Conservation (phyloP, 805 yeast species). For the Wickerhamiella cacticola region DNA sequence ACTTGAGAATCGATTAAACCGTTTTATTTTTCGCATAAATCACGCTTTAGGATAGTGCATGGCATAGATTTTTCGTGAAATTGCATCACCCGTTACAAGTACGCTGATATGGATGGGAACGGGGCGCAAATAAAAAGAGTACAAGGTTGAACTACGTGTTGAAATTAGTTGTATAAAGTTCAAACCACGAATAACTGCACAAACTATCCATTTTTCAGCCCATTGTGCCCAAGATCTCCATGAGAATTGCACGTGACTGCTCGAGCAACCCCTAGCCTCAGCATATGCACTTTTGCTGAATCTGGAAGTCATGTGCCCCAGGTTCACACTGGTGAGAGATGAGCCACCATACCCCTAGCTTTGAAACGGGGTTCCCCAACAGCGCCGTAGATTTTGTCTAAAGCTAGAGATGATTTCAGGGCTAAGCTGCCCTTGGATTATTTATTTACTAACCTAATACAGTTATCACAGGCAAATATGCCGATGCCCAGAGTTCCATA, state of each 20-base stretch:
- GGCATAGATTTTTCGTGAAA: neutral
- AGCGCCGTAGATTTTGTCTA: neutral
- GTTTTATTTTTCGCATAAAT: neutral
- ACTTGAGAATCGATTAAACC: too few species aligned
- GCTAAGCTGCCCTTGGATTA: too few species aligned
- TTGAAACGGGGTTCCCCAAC: neutral
- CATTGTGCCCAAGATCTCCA: neutral
- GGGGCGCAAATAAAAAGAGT: too few species aligned
- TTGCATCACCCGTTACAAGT: neutral
- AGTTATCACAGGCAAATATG: too few species aligned
- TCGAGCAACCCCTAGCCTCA: constrained; percentile 5
- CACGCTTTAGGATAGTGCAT: neutral
- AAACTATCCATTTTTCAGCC: neutral
- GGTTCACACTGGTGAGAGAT: neutral
- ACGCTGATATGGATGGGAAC: too few species aligned
- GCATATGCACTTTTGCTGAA: constrained; percentile 4
- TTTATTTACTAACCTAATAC: too few species aligned
- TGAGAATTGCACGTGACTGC: neutral
- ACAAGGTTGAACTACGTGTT: too few species aligned
- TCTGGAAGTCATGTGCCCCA: constrained; percentile 7
- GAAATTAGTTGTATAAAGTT: too few species aligned
- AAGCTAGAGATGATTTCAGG: neutral
- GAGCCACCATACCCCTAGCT: neutral
- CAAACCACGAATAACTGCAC: neutral
- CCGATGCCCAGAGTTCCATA: too few species aligned